phyloP scores from a whole-genome alignment of 192 early-diverging fungal genomes.

The Paraglomus occultum region DNA sequence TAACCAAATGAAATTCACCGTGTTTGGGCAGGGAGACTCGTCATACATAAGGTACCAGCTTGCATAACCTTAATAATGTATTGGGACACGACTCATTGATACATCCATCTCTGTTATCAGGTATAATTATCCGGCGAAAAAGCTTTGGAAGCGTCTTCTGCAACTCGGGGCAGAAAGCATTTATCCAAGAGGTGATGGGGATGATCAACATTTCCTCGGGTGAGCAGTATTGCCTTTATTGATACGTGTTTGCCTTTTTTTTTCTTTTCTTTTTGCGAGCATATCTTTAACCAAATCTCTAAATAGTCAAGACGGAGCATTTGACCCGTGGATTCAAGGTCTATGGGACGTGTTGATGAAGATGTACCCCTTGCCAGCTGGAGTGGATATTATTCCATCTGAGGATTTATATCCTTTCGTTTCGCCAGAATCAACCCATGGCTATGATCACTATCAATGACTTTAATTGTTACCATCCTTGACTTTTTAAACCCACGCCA shows the following conservation, averaged over 20 bases:
- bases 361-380: slow-evolving; percentile 59
- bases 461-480: slow-evolving; percentile 2
- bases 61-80: not conserved
- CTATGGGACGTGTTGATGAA: slow-evolving; percentile 71
- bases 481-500: slow-evolving; percentile 25
- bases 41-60: slow-evolving; percentile 75
- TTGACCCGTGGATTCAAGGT: slow-evolving; percentile 83
- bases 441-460: not conserved
- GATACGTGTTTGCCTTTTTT: not conserved
- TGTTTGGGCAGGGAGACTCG: slow-evolving; percentile 96
- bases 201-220: slow-evolving; percentile 96
- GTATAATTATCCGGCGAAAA: slow-evolving; percentile 94
- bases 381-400: slow-evolving; percentile 51
- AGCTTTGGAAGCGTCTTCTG: slow-evolving; percentile 78
- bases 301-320: slow-evolving; percentile 71
- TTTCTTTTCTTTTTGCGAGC: not conserved
- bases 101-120: slow-evolving; percentile 35
- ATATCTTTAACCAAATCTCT: slow-evolving; percentile 11
- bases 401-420: slow-evolving; percentile 39
- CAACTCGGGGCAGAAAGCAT: slow-evolving; percentile 82
- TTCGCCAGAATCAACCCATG: slow-evolving; percentile 24
- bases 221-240: slow-evolving; percentile 31
- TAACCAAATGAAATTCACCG: slow-evolving; percentile 68
- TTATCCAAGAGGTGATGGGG: slow-evolving; percentile 76
- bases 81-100: no score